Conservation (phyloP, 495 filamentous ascomycete genomes). For the Podospora tetraspora region DNA sequence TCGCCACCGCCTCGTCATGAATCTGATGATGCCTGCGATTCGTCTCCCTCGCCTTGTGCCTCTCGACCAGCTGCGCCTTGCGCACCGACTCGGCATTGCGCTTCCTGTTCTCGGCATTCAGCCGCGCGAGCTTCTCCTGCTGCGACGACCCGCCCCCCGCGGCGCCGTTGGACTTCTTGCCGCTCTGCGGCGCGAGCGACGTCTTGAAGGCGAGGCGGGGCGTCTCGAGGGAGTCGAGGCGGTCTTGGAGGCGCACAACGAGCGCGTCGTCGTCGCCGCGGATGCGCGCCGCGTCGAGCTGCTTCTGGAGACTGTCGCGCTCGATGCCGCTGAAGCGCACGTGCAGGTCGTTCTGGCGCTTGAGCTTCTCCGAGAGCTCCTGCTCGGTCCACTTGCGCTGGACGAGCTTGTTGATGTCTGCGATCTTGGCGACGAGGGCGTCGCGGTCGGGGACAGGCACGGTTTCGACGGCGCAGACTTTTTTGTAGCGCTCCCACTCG, state of each 20-base stretch:
- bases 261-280: slow-evolving; percentile 57
- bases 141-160: slow-evolving; percentile 40
- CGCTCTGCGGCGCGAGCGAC: slow-evolving; percentile 40
- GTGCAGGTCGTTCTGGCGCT: slow-evolving; percentile 57
- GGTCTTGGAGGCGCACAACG: slow-evolving; percentile 52
- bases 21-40: slow-evolving; percentile 47
- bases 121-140: slow-evolving; percentile 67
- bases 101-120: slow-evolving; percentile 75
- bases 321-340: slow-evolving; percentile 56
- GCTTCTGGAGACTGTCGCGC: slow-evolving; percentile 55
- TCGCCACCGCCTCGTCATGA: slow-evolving; percentile 49
- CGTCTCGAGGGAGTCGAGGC: slow-evolving; percentile 61
- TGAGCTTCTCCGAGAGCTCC: slow-evolving; percentile 72
- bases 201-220: slow-evolving; percentile 67
- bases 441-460: slow-evolving; percentile 63
- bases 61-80: slow-evolving; percentile 76
- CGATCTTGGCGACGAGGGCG: slow-evolving; percentile 62
- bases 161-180: slow-evolving; percentile 35
- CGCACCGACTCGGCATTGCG: slow-evolving; percentile 76
- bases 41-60: slow-evolving; percentile 54
- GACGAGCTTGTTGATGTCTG: slow-evolving; percentile 73
- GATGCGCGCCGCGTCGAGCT: slow-evolving; percentile 59
- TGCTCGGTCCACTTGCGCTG: slow-evolving; percentile 72
- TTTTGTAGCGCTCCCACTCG: slow-evolving; percentile 80
- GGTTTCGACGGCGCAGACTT: slow-evolving; percentile 64